Evolutionary conservation across 192 early-diverging fungal genomes (phyloP).

Genomic region (Mortierella alpina): DNA sequence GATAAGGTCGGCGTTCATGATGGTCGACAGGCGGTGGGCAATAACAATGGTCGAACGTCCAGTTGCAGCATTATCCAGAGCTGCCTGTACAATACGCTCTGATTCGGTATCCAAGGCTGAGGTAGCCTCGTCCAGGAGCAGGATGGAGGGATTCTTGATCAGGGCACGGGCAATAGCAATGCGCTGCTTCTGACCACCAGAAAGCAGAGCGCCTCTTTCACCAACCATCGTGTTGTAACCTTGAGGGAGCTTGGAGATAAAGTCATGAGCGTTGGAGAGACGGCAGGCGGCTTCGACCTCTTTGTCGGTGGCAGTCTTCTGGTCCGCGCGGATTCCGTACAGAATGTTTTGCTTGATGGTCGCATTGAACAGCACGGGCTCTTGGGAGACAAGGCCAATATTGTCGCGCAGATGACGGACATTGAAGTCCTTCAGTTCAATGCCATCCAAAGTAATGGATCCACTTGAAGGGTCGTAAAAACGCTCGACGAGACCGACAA

Average conservation of each 20-base stretch:
- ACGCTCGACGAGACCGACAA: slow-evolving; percentile 77
- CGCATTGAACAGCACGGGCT: slow-evolving; percentile 84
- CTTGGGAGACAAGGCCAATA: slow-evolving; percentile 82
- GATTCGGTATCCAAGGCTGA: slow-evolving; percentile 86
- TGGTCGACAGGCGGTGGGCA: slow-evolving; percentile 91
- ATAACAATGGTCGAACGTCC: slow-evolving; percentile 92
- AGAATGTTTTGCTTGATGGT: slow-evolving; percentile 82
- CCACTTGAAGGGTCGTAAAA: slow-evolving; percentile 80
- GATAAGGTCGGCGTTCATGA: slow-evolving; percentile 87
- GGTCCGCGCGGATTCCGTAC: slow-evolving; percentile 60
- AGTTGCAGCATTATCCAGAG: slow-evolving; percentile 78
- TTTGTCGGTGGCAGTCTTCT: slow-evolving; percentile 73
- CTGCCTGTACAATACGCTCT: slow-evolving; percentile 84
- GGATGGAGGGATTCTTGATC: slow-evolving; percentile 88
- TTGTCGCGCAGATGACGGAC: slow-evolving; percentile 70
- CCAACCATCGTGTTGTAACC: slow-evolving; percentile 93
- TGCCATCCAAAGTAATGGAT: slow-evolving; percentile 73
- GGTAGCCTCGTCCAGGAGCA: slow-evolving; percentile 91
- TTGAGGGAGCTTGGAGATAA: slow-evolving; percentile 78
- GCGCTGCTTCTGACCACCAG: slow-evolving; percentile 93
- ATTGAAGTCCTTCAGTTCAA: slow-evolving; percentile 68
- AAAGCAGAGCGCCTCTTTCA: slow-evolving; percentile 79
- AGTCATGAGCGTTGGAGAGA: slow-evolving; percentile 80
- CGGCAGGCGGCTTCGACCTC: slow-evolving; percentile 75
- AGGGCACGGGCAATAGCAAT: slow-evolving; percentile 96